phyloP scores from a whole-genome alignment of 192 early-diverging fungal genomes.

The Coemansia nantahalensis region DNA sequence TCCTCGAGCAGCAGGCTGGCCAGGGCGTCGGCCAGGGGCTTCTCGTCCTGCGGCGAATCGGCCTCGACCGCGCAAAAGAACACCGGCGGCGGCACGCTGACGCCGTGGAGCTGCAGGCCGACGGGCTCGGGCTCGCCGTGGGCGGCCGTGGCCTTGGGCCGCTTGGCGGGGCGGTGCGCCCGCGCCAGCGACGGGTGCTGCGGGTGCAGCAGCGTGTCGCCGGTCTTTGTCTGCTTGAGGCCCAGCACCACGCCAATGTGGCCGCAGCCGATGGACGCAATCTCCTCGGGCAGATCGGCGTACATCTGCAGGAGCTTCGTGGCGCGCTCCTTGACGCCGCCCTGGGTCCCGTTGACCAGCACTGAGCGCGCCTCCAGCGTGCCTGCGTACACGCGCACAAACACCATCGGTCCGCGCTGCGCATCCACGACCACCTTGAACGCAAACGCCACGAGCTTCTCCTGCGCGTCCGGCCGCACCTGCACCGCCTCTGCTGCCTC shows the following conservation, averaged over 20 bases:
- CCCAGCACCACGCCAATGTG: slow-evolving; percentile 87
- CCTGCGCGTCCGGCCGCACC: slow-evolving; percentile 48
- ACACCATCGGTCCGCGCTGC: slow-evolving; percentile 85
- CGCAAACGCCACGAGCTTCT: slow-evolving; percentile 76
- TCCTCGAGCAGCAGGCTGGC: slow-evolving; percentile 79
- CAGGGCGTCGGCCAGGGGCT: slow-evolving; percentile 69
- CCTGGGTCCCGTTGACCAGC: slow-evolving; percentile 65
- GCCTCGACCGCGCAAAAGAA: slow-evolving; percentile 80
- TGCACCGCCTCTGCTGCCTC: slow-evolving; percentile 58
- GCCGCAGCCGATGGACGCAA: slow-evolving; percentile 64
- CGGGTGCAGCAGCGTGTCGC: slow-evolving; percentile 73
- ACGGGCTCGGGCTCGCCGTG: neutral
- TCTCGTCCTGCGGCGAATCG: slow-evolving; percentile 73
- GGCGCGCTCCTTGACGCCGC: slow-evolving; percentile 69
- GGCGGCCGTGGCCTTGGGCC: neutral
- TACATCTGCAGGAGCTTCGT: slow-evolving; percentile 88
- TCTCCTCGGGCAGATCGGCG: slow-evolving; percentile 85
- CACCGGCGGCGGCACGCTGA: slow-evolving; percentile 82
- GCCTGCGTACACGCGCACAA: slow-evolving; percentile 86
- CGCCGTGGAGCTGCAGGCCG: slow-evolving; percentile 62
- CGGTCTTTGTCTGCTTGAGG: slow-evolving; percentile 79
- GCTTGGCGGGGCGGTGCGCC: neutral
- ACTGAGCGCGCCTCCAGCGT: slow-evolving; percentile 64
- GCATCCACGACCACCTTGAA: slow-evolving; percentile 91
- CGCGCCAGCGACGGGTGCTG: slow-evolving; percentile 46